A percentile compares a stretch with the other conserved stretches of the same genome.
Evolutionary conservation across 2,329 filamentous ascomycete genomes (phyloP).

Genomic region (Alternaria brassicae): DNA sequence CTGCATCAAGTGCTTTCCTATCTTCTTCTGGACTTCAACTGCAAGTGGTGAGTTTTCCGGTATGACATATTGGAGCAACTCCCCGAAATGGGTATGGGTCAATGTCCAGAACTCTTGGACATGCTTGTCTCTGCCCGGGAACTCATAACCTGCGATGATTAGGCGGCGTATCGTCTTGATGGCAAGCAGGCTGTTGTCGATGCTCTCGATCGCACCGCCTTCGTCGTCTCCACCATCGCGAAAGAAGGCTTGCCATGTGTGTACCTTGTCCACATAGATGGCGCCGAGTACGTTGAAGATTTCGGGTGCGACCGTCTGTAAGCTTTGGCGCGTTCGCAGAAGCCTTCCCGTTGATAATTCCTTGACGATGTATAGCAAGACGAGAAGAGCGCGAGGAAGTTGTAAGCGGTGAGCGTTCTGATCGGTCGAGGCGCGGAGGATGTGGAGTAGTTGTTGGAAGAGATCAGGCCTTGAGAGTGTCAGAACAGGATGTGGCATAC

Average conservation of each 20-base stretch:
- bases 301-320: constrained; percentile 82
- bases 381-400: constrained; percentile 74
- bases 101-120: constrained; percentile 82
- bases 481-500: constrained; percentile 8
- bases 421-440: constrained; percentile 65
- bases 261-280: constrained; percentile 78
- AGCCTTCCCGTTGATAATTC: constrained; percentile 84
- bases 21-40: constrained; percentile 61
- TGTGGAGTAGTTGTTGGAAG: constrained; percentile 53
- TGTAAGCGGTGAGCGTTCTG: constrained; percentile 67
- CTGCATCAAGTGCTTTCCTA: constrained; percentile 89
- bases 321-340: constrained; percentile 73
- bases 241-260: constrained; percentile 71
- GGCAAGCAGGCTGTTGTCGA: constrained; percentile 78
- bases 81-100: constrained; percentile 76
- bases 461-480: constrained; percentile 45
- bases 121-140: constrained; percentile 78
- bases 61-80: constrained; percentile 71
- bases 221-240: constrained; percentile 65
- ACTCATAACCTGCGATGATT: constrained; percentile 80
- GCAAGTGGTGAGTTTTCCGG: constrained; percentile 62
- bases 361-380: constrained; percentile 87
- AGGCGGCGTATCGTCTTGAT: constrained; percentile 83
- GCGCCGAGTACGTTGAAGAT: constrained; percentile 79
- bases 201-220: constrained; percentile 65